Base-by-base conservation (phyloP, 1,284 basidiomycete genomes). In the Trametes polyzona region DNA sequence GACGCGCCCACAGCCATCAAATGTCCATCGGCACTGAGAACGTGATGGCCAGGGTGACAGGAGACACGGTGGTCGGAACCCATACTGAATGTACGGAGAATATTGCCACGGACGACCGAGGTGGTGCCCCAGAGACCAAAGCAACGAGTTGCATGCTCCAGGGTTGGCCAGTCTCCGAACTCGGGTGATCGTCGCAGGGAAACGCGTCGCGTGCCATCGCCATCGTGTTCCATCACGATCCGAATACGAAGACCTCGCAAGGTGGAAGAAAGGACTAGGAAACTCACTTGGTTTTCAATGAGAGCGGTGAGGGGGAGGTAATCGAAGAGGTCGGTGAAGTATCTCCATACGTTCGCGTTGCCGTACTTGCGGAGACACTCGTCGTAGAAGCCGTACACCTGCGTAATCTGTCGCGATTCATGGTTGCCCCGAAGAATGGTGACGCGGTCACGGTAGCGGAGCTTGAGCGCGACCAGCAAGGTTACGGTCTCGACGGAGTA, bases 361-460 rank as follows among this genome's bases (percentile, higher is more conserved):
- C 97, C 97, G 78, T 99, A 99, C 81, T 99, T 99, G 72, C 97
- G 88, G 69, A 98, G 83, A 71, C 96, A 99, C 77, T 99, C 96
- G 81, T 99, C 96, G 78, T 99, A 99, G 74, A 99, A 99, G 30
- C 96, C 96, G 71, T 99, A 99, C 14, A 99, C 96, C 77, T 99
- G 96, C 29, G 97, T 99, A 80, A 99, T 99, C 82, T 99, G 96
- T 70, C 96, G 86, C 61, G 92, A 95, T 78, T 99, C 97, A 83
- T 99, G 96, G 76, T 99, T 99, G 35, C 96, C 96, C 61, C 96
- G 90, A 47, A 99, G 83, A 73, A 99, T 98, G 59, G 97, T 99
- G 66, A 99, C 95, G 52, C 97, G 92, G 77, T 99, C 96, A 63
- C 95, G 93, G 80, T 99, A 99, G 69, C 97, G 90, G 61, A 99